These are phyloP conservation scores for Phaeosphaeria sp. DNA, from an alignment of 2,329 filamentous ascomycete species.

Conservation along the genomic window DNA sequence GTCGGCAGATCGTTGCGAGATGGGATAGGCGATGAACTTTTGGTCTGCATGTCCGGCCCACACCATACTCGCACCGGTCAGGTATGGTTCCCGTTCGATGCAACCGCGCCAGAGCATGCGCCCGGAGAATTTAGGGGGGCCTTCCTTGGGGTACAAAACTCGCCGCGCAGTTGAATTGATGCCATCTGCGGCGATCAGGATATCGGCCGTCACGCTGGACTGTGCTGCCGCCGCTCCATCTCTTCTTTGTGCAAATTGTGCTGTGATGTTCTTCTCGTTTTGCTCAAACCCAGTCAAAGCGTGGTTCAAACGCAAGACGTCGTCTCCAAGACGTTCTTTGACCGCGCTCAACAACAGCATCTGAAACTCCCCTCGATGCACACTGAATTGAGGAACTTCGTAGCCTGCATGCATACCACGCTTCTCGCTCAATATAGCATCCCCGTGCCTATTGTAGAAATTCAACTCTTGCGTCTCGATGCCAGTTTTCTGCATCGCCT, in stretches of 20 bases:
- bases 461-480: slow-evolving; percentile 54
- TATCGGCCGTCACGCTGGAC: slow-evolving; percentile 40
- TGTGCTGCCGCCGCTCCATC: slow-evolving; percentile 35
- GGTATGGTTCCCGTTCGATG: slow-evolving; percentile 49
- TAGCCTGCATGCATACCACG: slow-evolving; percentile 53
- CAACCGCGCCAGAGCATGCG: slow-evolving; percentile 57
- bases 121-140: slow-evolving; percentile 54
- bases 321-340: slow-evolving; percentile 50
- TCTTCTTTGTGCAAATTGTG: slow-evolving; percentile 43
- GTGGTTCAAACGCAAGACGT: slow-evolving; percentile 51
- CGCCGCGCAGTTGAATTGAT: slow-evolving; percentile 54
- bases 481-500: slow-evolving; percentile 49
- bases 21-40: slow-evolving; percentile 58
- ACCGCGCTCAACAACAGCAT: slow-evolving; percentile 53
- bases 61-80: slow-evolving; percentile 54
- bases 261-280: slow-evolving; percentile 46
- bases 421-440: slow-evolving; percentile 53
- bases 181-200: slow-evolving; percentile 54
- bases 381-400: slow-evolving; percentile 53
- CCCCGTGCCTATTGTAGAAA: slow-evolving; percentile 55
- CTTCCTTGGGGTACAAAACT: slow-evolving; percentile 54
- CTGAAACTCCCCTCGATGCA: slow-evolving; percentile 56
- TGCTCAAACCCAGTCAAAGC: slow-evolving; percentile 48
- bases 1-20: slow-evolving; percentile 46
- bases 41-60: slow-evolving; percentile 57